phyloP scores from a whole-genome alignment of 2,329 filamentous ascomycete genomes.

The Dendrostoma leiphaemia region DNA sequence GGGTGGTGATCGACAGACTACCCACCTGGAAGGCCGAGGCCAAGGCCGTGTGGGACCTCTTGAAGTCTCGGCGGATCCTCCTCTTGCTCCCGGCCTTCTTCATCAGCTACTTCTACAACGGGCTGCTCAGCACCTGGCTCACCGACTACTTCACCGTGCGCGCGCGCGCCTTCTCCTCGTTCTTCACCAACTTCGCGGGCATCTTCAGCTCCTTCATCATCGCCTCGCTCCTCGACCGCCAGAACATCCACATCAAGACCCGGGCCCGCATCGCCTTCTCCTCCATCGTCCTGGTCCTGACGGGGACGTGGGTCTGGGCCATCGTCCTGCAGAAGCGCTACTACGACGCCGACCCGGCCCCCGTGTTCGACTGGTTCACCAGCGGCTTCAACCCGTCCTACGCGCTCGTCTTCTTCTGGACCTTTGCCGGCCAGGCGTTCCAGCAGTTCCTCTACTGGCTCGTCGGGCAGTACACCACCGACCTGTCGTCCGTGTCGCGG shows the following conservation, averaged over 20 bases:
- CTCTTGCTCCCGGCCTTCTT: constrained; percentile 32
- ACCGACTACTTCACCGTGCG: constrained; percentile 32
- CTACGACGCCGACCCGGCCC: constrained; percentile 25
- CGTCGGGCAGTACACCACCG: constrained; percentile 30
- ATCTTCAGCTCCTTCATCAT: constrained; percentile 26
- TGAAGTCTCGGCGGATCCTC: constrained; percentile 27
- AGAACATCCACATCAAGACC: constrained; percentile 28
- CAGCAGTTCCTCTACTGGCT: constrained; percentile 33
- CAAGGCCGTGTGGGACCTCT: constrained; percentile 25
- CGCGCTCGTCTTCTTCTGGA: constrained; percentile 64
- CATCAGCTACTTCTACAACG: constrained; percentile 34
- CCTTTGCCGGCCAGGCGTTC: constrained; percentile 43
- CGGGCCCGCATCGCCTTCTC: constrained; percentile 26
- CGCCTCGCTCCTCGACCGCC: constrained; percentile 29
- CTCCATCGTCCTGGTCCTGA: constrained; percentile 25
- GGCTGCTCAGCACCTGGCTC: constrained; percentile 26
- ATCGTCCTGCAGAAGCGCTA: constrained; percentile 29
- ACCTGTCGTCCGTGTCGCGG: constrained; percentile 29
- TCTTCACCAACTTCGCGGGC: constrained; percentile 33
- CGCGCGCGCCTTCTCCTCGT: constrained; percentile 31
- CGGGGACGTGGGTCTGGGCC: constrained; percentile 32
- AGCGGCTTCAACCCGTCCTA: constrained; percentile 62
- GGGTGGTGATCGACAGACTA: constrained; percentile 25
- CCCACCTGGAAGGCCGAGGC: constrained; percentile 28
- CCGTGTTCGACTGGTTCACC: constrained; percentile 30